These are phyloP conservation scores for Globisporangium viniferum DNA, from an alignment of 352 stramenopile genomes.

Conservation along the genomic window DNA sequence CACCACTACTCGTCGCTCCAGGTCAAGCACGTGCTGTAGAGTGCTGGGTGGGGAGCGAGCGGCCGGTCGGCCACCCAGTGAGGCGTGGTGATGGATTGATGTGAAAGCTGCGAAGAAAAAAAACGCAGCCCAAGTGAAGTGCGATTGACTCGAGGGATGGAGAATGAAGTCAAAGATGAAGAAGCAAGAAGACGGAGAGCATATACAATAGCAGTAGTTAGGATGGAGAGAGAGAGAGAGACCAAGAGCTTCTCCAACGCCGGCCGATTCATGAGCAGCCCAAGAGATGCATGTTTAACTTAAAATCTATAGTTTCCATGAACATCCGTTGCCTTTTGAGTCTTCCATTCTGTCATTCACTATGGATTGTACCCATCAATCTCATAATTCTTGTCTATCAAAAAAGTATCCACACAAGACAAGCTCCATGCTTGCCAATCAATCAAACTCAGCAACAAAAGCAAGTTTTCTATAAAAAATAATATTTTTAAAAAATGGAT, in stretches of 20 bases:
- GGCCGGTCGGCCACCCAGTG: not conserved
- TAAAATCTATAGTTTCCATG: slow-evolving; percentile 9
- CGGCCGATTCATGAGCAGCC: not conserved
- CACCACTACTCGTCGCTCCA: slow-evolving; percentile 5
- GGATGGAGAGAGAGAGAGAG: slow-evolving; percentile 5
- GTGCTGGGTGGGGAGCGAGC: not conserved
- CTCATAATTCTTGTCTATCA: not conserved
- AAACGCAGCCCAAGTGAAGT: not conserved
- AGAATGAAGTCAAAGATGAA: not conserved
- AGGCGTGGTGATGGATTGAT: not conserved
- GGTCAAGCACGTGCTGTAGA: slow-evolving; percentile 9
- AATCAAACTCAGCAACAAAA: not conserved
- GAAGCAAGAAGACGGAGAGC: not conserved
- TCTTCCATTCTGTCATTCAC: not conserved
- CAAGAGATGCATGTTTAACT: slow-evolving; percentile 4
- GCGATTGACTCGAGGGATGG: not conserved
- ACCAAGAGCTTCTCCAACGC: not conserved
- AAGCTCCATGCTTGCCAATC: not conserved
- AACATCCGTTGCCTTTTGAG: not conserved
- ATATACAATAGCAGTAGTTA: slow-evolving; percentile 1
- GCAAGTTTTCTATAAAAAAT: too few species aligned
- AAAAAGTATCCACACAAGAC: not conserved
- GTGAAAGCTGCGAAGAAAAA: not conserved
- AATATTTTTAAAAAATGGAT: too few species aligned
- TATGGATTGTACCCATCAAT: not conserved